phyloP scores from a whole-genome alignment of 1,284 basidiomycete species.

The Ceratobasidium sp. region DNA sequence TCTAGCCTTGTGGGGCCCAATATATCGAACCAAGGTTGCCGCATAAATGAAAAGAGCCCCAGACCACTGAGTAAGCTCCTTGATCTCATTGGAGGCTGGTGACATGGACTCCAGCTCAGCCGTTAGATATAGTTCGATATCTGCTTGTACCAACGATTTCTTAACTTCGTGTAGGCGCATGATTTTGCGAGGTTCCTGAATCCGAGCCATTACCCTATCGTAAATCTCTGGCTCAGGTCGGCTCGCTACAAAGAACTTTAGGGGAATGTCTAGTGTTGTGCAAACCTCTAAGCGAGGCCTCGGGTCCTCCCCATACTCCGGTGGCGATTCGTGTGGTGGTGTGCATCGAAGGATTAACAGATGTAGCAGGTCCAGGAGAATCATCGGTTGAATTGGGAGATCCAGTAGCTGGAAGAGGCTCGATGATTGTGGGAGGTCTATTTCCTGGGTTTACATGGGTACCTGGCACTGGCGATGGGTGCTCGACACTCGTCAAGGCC shows the following conservation, averaged over 20 bases:
- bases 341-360: no score
- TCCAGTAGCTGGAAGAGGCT: no score
- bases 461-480: no score
- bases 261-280: conserved; percentile 41
- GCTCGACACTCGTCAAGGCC: no score
- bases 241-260: conserved; percentile 49
- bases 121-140: conserved; percentile 5
- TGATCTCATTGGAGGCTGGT: neutral
- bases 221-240: conserved; percentile 42
- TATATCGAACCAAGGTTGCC: conserved; percentile 4
- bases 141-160: neutral
- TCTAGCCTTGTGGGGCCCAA: neutral
- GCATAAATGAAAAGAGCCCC: conserved; percentile 19
- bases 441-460: no score
- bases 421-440: no score
- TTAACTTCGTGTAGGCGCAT: conserved; percentile 16
- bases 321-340: no score
- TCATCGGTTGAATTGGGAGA: no score
- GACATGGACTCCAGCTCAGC: neutral
- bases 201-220: neutral
- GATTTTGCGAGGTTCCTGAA: neutral
- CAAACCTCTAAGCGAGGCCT: no score
- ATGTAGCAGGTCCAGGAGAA: no score
- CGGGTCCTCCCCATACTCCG: no score
- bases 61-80: neutral